Percentiles rank a stretch among this genome's conserved stretches.
Evolutionary conservation across 208 protist genomes (phyloP).

Genomic region (Trypanosoma grayi): DNA sequence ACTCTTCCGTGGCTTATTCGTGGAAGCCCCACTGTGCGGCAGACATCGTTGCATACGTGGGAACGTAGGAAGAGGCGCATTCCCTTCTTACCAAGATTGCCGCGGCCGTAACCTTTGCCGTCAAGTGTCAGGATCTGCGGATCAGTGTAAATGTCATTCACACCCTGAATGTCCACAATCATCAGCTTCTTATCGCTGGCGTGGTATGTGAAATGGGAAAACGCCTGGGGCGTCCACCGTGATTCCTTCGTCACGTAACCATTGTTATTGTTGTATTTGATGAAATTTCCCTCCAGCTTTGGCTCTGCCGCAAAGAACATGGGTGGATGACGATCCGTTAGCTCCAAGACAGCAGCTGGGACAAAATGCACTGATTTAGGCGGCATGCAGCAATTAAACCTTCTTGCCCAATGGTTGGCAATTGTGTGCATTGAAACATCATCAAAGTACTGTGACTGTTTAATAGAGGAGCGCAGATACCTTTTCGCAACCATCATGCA

Average conservation of each 20-base stretch:
- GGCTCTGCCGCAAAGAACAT: slow-evolving; percentile 77
- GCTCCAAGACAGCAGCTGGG: slow-evolving; percentile 65
- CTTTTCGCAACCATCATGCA: slow-evolving; percentile 73
- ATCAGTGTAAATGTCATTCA: slow-evolving; percentile 89
- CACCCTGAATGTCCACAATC: slow-evolving; percentile 90
- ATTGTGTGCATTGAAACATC: slow-evolving; percentile 87
- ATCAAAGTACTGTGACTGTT: slow-evolving; percentile 77
- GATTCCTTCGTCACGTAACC: slow-evolving; percentile 70
- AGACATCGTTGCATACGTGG: slow-evolving; percentile 87
- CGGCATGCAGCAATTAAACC: slow-evolving; percentile 57
- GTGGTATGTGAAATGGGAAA: slow-evolving; percentile 90
- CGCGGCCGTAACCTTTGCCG: slow-evolving; percentile 70
- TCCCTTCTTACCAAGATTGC: slow-evolving; percentile 78
- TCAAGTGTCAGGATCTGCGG: slow-evolving; percentile 87
- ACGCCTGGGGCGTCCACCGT: slow-evolving; percentile 86
- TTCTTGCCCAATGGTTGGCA: slow-evolving; percentile 66
- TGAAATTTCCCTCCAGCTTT: slow-evolving; percentile 67
- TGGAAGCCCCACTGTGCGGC: slow-evolving; percentile 52
- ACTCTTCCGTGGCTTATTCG: slow-evolving; percentile 27
- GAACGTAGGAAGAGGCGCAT: slow-evolving; percentile 68
- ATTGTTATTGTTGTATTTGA: slow-evolving; percentile 93
- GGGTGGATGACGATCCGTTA: slow-evolving; percentile 53
- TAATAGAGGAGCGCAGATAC: slow-evolving; percentile 56
- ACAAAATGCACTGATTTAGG: slow-evolving; percentile 77
- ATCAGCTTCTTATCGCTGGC: slow-evolving; percentile 62